Evolutionary conservation across 2,329 filamentous ascomycete genomes (phyloP).

Genomic region (Raffaelea albimanens): DNA sequence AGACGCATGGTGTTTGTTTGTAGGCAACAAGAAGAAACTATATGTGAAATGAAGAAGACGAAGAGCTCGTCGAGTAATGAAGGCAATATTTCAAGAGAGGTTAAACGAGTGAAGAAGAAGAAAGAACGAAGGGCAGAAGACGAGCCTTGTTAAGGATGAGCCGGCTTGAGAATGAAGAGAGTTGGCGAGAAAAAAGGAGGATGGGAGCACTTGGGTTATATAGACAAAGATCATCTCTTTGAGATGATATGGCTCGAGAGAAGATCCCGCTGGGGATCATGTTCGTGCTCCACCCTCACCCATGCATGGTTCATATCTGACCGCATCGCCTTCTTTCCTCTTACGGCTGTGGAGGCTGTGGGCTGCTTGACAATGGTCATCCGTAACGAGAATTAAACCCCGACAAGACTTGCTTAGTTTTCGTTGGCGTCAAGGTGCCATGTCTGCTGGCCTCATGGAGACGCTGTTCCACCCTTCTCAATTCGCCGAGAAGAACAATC

Average conservation of each 20-base stretch:
- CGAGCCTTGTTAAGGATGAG: neutral
- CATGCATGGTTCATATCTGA: constrained; percentile 2
- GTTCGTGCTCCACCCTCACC: neutral
- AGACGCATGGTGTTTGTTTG: constrained; percentile 2
- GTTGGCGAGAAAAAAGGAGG: neutral
- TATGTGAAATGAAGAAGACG: neutral
- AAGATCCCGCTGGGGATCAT: neutral
- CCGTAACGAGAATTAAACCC: neutral
- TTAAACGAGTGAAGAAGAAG: neutral
- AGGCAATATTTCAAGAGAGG: too few species aligned
- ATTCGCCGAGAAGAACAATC: too few species aligned
- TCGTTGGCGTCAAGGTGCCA: too few species aligned
- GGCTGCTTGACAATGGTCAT: neutral
- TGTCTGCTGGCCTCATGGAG: too few species aligned
- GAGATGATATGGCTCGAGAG: neutral
- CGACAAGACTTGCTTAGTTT: too few species aligned
- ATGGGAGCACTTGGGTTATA: too few species aligned
- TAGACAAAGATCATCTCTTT: too few species aligned
- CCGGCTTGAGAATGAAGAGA: neutral
- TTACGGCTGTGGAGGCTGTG: neutral
- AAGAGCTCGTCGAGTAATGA: too few species aligned
- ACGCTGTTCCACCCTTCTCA: too few species aligned
- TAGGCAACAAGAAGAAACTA: neutral
- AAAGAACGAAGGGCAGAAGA: neutral
- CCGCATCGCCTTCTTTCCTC: constrained; percentile 5